Percentiles rank a stretch among this genome's conserved stretches.
Evolutionary conservation across 2,329 filamentous ascomycete species (phyloP).

Genomic region (Aspergillus piperis): DNA sequence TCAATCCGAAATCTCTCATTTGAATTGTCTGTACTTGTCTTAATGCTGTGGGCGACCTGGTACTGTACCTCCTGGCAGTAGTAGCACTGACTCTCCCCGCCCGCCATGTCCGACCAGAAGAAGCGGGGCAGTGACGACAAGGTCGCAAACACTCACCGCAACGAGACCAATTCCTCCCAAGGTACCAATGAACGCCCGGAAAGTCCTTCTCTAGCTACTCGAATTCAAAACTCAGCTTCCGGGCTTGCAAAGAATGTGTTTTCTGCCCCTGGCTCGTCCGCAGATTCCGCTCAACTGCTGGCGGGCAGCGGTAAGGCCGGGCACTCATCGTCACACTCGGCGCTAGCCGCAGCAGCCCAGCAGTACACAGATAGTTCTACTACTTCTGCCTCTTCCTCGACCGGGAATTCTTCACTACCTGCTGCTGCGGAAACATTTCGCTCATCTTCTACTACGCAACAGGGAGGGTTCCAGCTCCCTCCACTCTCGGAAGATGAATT

Average conservation of each 20-base stretch:
- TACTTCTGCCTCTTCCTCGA: constrained; percentile 13
- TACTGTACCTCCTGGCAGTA: neutral
- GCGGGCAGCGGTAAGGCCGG: constrained; percentile 27
- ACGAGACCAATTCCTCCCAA: constrained; percentile 6
- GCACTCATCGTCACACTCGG: constrained; percentile 17
- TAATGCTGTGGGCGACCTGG: neutral
- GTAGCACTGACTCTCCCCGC: constrained; percentile 9
- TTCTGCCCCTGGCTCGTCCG: constrained; percentile 20
- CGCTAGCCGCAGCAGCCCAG: constrained; percentile 23
- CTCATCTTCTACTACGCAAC: constrained; percentile 14
- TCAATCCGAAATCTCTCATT: neutral
- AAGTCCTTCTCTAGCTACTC: constrained; percentile 27
- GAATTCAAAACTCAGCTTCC: constrained; percentile 39
- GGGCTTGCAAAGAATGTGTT: constrained; percentile 38
- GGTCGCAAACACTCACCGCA: constrained; percentile 11
- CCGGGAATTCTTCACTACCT: neutral
- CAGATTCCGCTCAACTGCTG: constrained; percentile 26
- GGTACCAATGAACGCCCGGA: constrained; percentile 16
- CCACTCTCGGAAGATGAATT: constrained; percentile 27
- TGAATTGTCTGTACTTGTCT: neutral
- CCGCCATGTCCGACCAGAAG: constrained; percentile 21
- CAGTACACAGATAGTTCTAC: constrained; percentile 16
- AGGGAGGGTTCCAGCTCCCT: constrained; percentile 22
- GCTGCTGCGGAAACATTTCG: constrained; percentile 26
- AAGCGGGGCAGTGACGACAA: constrained; percentile 26